Evolutionary conservation across 306 rosid genomes (phyloP).

Genomic region (Carpinus viminea): DNA sequence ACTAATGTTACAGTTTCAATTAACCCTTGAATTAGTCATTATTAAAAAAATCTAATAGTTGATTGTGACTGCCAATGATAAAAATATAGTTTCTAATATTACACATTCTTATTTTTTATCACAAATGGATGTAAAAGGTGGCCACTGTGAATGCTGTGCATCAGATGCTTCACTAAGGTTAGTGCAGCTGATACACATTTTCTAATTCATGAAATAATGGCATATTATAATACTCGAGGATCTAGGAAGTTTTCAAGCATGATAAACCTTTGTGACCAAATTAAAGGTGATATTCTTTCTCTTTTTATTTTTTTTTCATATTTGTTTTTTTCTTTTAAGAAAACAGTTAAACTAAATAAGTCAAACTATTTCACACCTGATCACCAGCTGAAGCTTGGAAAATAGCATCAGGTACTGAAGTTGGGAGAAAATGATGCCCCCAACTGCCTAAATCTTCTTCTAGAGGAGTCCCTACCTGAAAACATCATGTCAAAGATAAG

Average conservation of each 20-base stretch:
- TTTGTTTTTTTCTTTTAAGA: neutral
- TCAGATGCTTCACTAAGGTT: neutral
- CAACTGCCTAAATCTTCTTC: slow-evolving; percentile 91
- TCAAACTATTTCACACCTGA: slow-evolving; percentile 59
- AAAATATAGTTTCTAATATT: no score
- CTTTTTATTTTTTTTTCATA: neutral
- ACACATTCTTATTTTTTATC: no score
- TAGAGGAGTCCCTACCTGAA: slow-evolving; percentile 81
- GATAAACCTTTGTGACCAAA: no score
- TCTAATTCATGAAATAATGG: neutral
- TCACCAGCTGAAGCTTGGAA: slow-evolving; percentile 94
- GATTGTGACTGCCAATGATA: no score
- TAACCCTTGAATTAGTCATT: no score
- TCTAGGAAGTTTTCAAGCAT: no score
- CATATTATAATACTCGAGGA: neutral
- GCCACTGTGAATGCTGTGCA: neutral
- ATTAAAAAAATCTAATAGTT: no score
- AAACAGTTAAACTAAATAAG: neutral
- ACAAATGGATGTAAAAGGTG: neutral
- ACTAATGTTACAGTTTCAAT: no score
- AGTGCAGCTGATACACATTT: no score
- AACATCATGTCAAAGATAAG: slow-evolving; percentile 26
- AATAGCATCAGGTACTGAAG: slow-evolving; percentile 81
- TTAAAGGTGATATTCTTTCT: neutral
- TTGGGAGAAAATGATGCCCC: slow-evolving; percentile 89